A percentile compares a stretch with the other conserved stretches of the same genome.
These are phyloP conservation scores for Aureobasidium lini DNA, from an alignment of 2,329 filamentous ascomycete genomes.

Conservation along the genomic window DNA sequence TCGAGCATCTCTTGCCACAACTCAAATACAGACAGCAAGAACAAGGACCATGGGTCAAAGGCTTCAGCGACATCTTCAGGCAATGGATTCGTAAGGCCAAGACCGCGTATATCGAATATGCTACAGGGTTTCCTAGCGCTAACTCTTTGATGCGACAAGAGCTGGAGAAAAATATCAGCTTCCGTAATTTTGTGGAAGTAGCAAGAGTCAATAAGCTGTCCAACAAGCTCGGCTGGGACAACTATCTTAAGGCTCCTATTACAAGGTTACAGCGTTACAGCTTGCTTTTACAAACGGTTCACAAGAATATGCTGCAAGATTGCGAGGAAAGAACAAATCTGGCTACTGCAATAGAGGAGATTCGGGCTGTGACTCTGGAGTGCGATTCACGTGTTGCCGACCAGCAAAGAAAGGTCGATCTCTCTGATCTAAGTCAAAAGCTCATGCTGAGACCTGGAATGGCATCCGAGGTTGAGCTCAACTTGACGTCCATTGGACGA, in stretches of 20 bases:
- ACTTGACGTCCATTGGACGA: conserved; percentile 87
- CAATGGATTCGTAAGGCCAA: conserved; percentile 97
- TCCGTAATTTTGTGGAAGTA: conserved; percentile 76
- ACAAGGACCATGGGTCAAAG: conserved; percentile 87
- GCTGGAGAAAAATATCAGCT: conserved; percentile 73
- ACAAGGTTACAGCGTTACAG: conserved; percentile 87
- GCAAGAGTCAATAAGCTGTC: conserved; percentile 72
- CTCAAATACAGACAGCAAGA: conserved; percentile 96
- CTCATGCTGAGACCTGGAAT: conserved; percentile 81
- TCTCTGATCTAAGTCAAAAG: conserved; percentile 76
- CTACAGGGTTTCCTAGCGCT: conserved; percentile 76
- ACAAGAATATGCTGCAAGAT: conserved; percentile 75
- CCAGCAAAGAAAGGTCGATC: conserved; percentile 80
- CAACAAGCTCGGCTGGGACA: conserved; percentile 83
- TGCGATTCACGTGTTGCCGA: conserved; percentile 90
- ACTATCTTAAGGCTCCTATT: conserved; percentile 87
- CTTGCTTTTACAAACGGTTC: conserved; percentile 71
- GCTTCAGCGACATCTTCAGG: conserved; percentile 94
- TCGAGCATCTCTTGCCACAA: conserved; percentile 83
- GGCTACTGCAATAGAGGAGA: conserved; percentile 78
- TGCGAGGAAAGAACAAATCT: conserved; percentile 86
- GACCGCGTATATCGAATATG: conserved; percentile 84
- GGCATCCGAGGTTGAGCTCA: conserved; percentile 72
- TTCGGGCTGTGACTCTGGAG: conserved; percentile 79
- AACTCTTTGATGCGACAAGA: conserved; percentile 79